These are phyloP conservation scores for Nothophaeocryptopus gaeumannii DNA, from an alignment of 2,329 filamentous ascomycete species.

Conservation along the genomic window DNA sequence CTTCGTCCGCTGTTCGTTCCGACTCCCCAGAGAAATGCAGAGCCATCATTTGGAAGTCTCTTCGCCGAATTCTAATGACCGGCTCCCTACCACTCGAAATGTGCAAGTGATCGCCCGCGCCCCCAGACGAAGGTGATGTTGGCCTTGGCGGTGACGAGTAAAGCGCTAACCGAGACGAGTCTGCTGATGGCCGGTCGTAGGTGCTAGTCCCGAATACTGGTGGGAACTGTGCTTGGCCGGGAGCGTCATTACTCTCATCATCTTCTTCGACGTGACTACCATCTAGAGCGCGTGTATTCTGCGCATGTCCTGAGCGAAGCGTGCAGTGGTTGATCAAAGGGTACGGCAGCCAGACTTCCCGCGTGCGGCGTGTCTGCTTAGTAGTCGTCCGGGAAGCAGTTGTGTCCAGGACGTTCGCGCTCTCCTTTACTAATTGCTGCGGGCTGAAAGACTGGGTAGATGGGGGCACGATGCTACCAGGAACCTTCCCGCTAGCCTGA, in stretches of 20 bases:
- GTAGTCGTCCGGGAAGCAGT: background rate
- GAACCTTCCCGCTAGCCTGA: background rate
- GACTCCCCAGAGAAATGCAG: conserved; percentile 68
- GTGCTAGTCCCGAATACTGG: conserved; percentile 31
- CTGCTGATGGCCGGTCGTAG: conserved; percentile 29
- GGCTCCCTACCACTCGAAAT: conserved; percentile 57
- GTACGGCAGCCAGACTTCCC: conserved; percentile 80
- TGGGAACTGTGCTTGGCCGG: conserved; percentile 27
- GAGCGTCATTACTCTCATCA: conserved; percentile 14
- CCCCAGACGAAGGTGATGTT: conserved; percentile 50
- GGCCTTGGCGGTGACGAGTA: conserved; percentile 27
- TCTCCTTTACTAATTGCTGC: conserved; percentile 1
- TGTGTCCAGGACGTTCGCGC: background rate
- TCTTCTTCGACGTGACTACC: conserved; percentile 3
- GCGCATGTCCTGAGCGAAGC: conserved; percentile 58
- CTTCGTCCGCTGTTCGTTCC: conserved; percentile 27
- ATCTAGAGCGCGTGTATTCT: conserved; percentile 11
- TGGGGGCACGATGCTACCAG: background rate
- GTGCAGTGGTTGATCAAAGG: conserved; percentile 83
- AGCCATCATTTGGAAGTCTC: conserved; percentile 90
- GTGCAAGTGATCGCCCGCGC: conserved; percentile 34
- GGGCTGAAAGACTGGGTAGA: background rate
- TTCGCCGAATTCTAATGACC: conserved; percentile 80
- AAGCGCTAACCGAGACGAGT: conserved; percentile 25
- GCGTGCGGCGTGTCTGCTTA: conserved; percentile 1